Percentiles rank a stretch among this genome's conserved stretches.
These are phyloP conservation scores for Dothideomycetes sp. DNA, from an alignment of 2,329 filamentous ascomycete genomes.

Conservation along the genomic window DNA sequence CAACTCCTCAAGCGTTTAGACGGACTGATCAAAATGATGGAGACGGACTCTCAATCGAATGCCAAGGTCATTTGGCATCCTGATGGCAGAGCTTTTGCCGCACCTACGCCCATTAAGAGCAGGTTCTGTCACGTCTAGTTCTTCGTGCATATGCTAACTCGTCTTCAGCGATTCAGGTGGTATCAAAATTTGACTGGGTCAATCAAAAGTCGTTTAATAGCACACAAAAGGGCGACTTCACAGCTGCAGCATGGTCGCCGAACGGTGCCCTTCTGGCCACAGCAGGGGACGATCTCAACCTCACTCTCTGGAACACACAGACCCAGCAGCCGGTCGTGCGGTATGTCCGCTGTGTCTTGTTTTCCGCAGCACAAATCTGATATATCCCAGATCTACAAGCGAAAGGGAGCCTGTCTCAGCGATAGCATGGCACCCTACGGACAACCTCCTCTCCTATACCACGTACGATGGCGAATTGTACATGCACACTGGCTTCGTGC, in stretches of 20 bases:
- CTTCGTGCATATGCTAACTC: background rate
- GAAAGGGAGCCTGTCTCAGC: conserved; percentile 63
- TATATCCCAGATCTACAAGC: conserved; percentile 58
- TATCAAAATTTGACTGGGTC: conserved; percentile 85
- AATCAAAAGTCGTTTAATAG: conserved; percentile 68
- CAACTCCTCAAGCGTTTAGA: conserved; percentile 75
- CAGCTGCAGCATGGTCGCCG: conserved; percentile 81
- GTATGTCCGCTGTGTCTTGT: conserved; percentile 19
- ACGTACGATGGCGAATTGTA: conserved; percentile 88
- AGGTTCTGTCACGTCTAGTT: conserved; percentile 7
- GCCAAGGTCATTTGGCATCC: conserved; percentile 82
- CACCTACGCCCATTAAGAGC: conserved; percentile 61
- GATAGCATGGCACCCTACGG: conserved; percentile 79
- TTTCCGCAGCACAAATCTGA: background rate
- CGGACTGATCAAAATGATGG: conserved; percentile 68
- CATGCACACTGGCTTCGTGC: conserved; percentile 63
- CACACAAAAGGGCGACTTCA: conserved; percentile 75
- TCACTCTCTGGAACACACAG: conserved; percentile 80
- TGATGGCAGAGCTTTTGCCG: conserved; percentile 81
- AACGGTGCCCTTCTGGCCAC: conserved; percentile 79
- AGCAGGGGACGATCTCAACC: conserved; percentile 46
- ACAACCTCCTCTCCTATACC: conserved; percentile 84
- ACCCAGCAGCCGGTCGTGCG: conserved; percentile 71
- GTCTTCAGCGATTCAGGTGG: conserved; percentile 60
- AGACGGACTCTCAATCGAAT: conserved; percentile 65